phyloP scores from a whole-genome alignment of 2,329 filamentous ascomycete genomes.

The Diplodia sapinea region DNA sequence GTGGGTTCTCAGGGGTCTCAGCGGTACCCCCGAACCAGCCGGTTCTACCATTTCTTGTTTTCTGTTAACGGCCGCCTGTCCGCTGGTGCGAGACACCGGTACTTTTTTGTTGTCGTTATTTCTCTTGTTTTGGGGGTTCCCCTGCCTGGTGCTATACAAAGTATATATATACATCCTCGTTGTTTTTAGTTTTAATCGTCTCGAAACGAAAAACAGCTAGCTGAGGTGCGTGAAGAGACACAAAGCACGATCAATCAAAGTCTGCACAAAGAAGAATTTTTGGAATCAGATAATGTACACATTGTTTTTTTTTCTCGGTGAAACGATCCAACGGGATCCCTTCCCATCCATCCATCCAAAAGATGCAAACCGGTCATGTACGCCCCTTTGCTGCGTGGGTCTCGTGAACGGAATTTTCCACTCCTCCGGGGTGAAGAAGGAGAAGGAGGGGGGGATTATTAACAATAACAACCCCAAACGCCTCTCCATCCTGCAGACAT shows the following conservation, averaged over 20 bases:
- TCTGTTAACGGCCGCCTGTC: background rate
- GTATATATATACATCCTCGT: background rate
- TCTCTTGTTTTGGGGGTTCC: background rate
- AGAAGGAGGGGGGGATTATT: too few relatives aligned
- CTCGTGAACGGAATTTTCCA: too few relatives aligned
- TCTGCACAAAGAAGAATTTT: background rate
- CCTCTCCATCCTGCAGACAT: too few relatives aligned
- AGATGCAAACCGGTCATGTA: background rate
- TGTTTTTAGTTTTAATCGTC: slow-evolving; percentile 1
- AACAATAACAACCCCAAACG: too few relatives aligned
- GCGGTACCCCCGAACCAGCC: background rate
- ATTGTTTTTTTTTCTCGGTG: background rate
- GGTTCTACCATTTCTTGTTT: background rate
- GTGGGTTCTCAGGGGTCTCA: background rate
- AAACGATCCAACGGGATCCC: background rate
- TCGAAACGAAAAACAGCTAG: background rate
- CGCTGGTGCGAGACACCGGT: background rate
- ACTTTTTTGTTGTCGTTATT: background rate
- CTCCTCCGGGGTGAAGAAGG: too few relatives aligned
- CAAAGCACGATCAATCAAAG: background rate
- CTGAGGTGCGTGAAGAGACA: background rate
- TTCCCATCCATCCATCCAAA: background rate
- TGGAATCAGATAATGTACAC: background rate
- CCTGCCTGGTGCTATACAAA: background rate
- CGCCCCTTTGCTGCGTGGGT: too few relatives aligned